Conservation (phyloP, 2,329 filamentous ascomycete genomes). For the Chaetothyriales sp. region DNA sequence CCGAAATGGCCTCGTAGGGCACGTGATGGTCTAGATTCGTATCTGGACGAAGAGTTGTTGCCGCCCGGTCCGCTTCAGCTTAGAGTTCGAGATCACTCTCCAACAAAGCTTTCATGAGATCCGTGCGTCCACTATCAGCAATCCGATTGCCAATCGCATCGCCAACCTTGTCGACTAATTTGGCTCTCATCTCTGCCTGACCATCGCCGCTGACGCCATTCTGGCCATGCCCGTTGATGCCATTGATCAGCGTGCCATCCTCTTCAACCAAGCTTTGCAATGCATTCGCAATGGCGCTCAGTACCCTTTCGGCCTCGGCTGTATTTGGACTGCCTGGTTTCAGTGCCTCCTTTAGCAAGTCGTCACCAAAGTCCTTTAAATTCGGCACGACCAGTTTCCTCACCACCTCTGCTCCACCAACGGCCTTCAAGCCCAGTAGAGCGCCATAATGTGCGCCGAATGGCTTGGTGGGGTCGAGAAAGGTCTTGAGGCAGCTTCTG, state of each 20-base stretch:
- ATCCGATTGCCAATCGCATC: conserved; percentile 29
- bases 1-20: no score
- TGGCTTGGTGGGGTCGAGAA: conserved; percentile 74
- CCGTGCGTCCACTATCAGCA: conserved; percentile 27
- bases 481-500: conserved; percentile 82
- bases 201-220: conserved; percentile 20
- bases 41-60: neutral
- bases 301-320: conserved; percentile 47
- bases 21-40: no score
- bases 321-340: conserved; percentile 36
- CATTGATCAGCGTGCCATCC: conserved; percentile 27
- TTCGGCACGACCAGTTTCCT: conserved; percentile 53
- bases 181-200: conserved; percentile 22
- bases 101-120: conserved; percentile 28
- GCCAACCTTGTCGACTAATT: conserved; percentile 34
- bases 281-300: conserved; percentile 43
- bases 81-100: conserved; percentile 6
- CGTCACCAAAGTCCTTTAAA: conserved; percentile 46
- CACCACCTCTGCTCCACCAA: conserved; percentile 58
- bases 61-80: neutral
- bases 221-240: conserved; percentile 17
- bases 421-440: conserved; percentile 61
- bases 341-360: conserved; percentile 43
- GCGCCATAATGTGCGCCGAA: conserved; percentile 81
- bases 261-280: conserved; percentile 42